Evolutionary conservation across 805 yeast species (phyloP).

Genomic region (Metschnikowia lochheadii): DNA sequence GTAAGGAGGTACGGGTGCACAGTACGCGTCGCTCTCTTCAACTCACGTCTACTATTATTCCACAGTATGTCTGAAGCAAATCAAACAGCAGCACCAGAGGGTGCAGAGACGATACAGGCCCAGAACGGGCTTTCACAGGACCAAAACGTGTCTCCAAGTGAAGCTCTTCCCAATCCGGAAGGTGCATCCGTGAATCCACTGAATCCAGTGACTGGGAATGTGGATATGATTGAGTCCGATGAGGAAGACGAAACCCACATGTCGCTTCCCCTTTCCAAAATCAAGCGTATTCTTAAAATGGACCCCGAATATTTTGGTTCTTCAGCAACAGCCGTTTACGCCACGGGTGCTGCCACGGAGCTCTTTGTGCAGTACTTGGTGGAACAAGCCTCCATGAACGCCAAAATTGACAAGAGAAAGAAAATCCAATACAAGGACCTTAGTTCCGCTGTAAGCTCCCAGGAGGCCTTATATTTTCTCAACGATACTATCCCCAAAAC

Average conservation of each 20-base stretch:
- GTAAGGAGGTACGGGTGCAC: neutral
- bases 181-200: no score
- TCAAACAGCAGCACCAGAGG: neutral
- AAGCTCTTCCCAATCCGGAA: no score
- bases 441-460: conserved; percentile 55
- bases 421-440: conserved; percentile 69
- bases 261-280: conserved; percentile 59
- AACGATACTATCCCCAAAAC: conserved; percentile 66
- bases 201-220: neutral
- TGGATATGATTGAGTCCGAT: conserved; percentile 2
- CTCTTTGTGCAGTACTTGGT: conserved; percentile 65
- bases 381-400: conserved; percentile 63
- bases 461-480: conserved; percentile 60
- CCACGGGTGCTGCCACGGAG: conserved; percentile 76
- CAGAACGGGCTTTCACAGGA: neutral
- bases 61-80: neutral
- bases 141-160: neutral
- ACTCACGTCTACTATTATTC: neutral
- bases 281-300: conserved; percentile 67
- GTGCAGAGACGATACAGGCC: neutral
- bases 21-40: neutral
- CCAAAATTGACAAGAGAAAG: conserved; percentile 63
- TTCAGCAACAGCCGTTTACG: conserved; percentile 67
- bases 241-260: conserved; percentile 12
- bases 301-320: conserved; percentile 71